Base-by-base conservation (phyloP, 208 protist genomes). In the Acanthamoeba culbertsoni region DNA sequence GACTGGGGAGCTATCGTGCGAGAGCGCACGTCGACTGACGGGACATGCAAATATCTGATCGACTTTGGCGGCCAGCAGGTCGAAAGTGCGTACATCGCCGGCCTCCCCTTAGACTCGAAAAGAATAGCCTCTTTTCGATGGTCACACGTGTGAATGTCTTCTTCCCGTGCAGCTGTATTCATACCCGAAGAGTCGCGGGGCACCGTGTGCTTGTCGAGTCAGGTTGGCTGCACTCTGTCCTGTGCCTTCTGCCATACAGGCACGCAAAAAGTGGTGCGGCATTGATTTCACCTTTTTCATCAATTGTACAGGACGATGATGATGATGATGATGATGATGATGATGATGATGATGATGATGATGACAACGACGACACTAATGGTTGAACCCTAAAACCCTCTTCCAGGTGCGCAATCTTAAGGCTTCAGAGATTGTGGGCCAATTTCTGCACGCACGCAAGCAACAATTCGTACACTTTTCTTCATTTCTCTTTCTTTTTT, bases 261-360 rank as follows among this genome's bases (percentile, higher is more conserved):
- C 31, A 88, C 77, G 1, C 77, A 88, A 35, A 88, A 88, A 88
- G 53, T 88, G 53, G 75, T 86, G n/a, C n/a, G n/a, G n/a, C n/a
- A n/a, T n/a, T n/a, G n/a, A n/a, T n/a, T n/a, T n/a, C n/a, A n/a
- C n/a, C n/a, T n/a, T n/a, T n/a, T n/a, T n/a, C n/a, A n/a, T n/a
- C n/a, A n/a, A n/a, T n/a, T n/a, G n/a, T n/a, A n/a, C n/a, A n/a
- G n/a, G n/a, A n/a, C n/a, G n/a, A n/a, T n/a, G n/a, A n/a, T n/a
- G n/a, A n/a, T n/a, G n/a, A n/a, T n/a, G n/a, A n/a, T n/a, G n/a
- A n/a, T n/a, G n/a, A n/a, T n/a, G n/a, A n/a, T n/a, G n/a, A n/a
- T n/a, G n/a, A n/a, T n/a, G n/a, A n/a, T n/a, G n/a, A n/a, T n/a
- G n/a, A n/a, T n/a, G n/a, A n/a, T n/a, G n/a, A n/a, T n/a, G n/a